phyloP scores from a whole-genome alignment of 441 rosid species.

The Eruca vesicaria region DNA sequence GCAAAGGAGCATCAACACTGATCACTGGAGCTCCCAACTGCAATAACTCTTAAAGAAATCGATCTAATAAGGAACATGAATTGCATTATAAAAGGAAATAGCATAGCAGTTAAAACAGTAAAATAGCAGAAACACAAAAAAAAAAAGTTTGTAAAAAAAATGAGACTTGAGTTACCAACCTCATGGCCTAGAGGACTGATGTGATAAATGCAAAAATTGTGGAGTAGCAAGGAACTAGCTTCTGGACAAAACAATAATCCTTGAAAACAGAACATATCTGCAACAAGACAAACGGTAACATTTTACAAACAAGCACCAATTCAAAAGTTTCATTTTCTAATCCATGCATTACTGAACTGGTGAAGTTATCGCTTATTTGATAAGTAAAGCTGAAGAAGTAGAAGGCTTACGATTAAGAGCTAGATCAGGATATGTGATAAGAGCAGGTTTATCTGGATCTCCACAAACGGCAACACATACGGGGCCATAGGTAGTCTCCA shows the following conservation, averaged over 20 bases:
- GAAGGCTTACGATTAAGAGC: constrained; percentile 72
- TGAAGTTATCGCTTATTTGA: no score
- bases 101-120: no score
- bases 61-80: constrained; percentile 41
- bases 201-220: constrained; percentile 94
- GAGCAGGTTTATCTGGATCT: constrained; percentile 93
- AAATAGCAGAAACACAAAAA: no score
- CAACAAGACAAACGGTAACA: constrained; percentile 17
- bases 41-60: constrained; percentile 72
- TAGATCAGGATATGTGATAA: constrained; percentile 89
- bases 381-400: background rate
- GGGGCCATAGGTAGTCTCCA: constrained; percentile 65
- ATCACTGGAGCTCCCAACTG: constrained; percentile 90
- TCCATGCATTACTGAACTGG: background rate
- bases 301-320: background rate
- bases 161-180: constrained; percentile 56
- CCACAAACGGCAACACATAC: constrained; percentile 86
- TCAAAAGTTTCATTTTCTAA: background rate
- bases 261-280: constrained; percentile 93
- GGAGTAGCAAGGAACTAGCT: constrained; percentile 87
- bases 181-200: constrained; percentile 95
- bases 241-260: constrained; percentile 89
- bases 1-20: constrained; percentile 52
- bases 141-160: background rate
- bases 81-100: no score